These are phyloP conservation scores for Aspergillus egyptiacus DNA, from an alignment of 495 filamentous ascomycete genomes.

Conservation along the genomic window DNA sequence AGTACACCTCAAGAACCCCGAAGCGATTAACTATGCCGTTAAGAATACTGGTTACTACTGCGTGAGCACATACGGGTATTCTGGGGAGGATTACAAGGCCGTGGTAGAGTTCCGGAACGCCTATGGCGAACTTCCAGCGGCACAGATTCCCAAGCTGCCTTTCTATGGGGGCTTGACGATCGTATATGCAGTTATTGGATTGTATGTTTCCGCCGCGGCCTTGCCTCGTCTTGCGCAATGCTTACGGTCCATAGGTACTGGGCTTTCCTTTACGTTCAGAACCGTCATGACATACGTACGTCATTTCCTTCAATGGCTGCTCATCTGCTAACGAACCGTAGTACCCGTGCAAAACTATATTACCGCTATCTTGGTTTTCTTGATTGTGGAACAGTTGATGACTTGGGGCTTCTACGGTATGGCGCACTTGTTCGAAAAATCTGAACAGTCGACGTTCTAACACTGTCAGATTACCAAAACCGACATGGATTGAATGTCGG, in stretches of 20 bases:
- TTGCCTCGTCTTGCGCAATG: neutral
- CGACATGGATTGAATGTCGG: constrained; percentile 70
- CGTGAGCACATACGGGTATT: constrained; percentile 68
- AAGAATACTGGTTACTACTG: constrained; percentile 94
- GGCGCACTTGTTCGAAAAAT: neutral
- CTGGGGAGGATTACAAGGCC: constrained; percentile 59
- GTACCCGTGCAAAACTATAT: constrained; percentile 99
- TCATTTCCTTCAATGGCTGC: neutral
- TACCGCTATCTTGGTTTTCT: constrained; percentile 90
- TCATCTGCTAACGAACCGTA: constrained; percentile 37
- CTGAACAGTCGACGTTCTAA: constrained; percentile 6
- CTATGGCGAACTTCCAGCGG: constrained; percentile 90
- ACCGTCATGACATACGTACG: constrained; percentile 84
- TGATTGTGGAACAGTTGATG: constrained; percentile 92
- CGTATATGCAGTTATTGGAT: constrained; percentile 80
- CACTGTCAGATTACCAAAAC: constrained; percentile 73
- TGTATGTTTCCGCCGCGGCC: constrained; percentile 39
- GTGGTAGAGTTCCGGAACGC: constrained; percentile 90
- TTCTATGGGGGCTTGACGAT: constrained; percentile 97
- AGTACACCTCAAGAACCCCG: constrained; percentile 71
- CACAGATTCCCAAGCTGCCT: constrained; percentile 92
- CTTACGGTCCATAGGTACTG: constrained; percentile 59
- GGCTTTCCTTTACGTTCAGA: constrained; percentile 93
- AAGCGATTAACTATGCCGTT: constrained; percentile 71
- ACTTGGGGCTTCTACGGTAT: constrained; percentile 91